phyloP scores from a whole-genome alignment of 345 rosid species.

The Draba incana region DNA sequence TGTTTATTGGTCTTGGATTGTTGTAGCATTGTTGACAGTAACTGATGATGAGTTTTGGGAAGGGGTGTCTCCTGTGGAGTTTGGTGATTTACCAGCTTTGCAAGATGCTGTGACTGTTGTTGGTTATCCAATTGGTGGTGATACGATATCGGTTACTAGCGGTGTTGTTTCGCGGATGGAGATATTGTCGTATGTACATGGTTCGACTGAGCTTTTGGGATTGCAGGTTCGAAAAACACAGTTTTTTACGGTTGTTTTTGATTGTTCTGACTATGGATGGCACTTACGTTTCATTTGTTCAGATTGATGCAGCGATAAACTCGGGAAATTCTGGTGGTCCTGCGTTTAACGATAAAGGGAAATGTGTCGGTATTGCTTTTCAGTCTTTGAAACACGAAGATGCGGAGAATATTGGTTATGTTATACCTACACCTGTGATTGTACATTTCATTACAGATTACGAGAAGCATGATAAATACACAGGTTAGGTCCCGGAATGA shows the following conservation, averaged over 20 bases:
- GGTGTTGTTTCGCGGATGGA: conserved; percentile 95
- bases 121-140: conserved; percentile 96
- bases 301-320: conserved; percentile 98
- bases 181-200: conserved; percentile 88
- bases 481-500: conserved; percentile 51
- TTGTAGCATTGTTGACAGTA: conserved; percentile 54
- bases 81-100: conserved; percentile 90
- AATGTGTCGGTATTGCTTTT: conserved; percentile 96
- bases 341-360: conserved; percentile 89
- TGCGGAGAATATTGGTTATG: conserved; percentile 92
- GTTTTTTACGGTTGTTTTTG: background rate
- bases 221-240: conserved; percentile 56
- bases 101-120: conserved; percentile 98
- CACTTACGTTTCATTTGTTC: conserved; percentile 24
- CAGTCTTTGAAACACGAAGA: conserved; percentile 94
- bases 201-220: conserved; percentile 92
- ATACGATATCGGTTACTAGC: conserved; percentile 94
- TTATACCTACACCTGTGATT: conserved; percentile 95
- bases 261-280: background rate
- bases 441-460: conserved; percentile 83
- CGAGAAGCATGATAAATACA: conserved; percentile 83
- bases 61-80: conserved; percentile 83
- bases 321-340: conserved; percentile 99
- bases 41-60: conserved; percentile 93
- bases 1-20: background rate